phyloP scores from a whole-genome alignment of 192 early-diverging fungal species.

The Spizellomyces punctatus region DNA sequence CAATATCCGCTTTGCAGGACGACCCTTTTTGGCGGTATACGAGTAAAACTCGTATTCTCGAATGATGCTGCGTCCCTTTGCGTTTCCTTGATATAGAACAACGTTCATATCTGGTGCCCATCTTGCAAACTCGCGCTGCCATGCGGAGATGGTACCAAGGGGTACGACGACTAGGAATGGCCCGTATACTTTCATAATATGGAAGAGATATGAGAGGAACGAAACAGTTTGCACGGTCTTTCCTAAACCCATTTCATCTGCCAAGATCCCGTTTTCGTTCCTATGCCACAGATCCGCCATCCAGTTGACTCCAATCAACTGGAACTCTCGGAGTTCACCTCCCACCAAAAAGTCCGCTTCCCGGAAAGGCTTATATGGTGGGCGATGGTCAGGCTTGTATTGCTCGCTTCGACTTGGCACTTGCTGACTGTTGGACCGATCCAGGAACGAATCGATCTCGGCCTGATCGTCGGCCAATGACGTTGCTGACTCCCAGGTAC shows the following conservation, averaged over 20 bases:
- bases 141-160: constrained; percentile 89
- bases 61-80: constrained; percentile 77
- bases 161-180: constrained; percentile 97
- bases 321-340: constrained; percentile 93
- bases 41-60: constrained; percentile 94
- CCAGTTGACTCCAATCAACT: constrained; percentile 95
- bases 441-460: constrained; percentile 84
- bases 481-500: constrained; percentile 87
- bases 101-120: constrained; percentile 97
- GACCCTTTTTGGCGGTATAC: constrained; percentile 26
- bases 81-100: constrained; percentile 87
- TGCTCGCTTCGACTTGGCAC: constrained; percentile 73
- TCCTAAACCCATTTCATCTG: constrained; percentile 89
- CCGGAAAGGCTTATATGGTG: constrained; percentile 74
- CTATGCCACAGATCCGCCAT: constrained; percentile 93
- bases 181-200: constrained; percentile 81
- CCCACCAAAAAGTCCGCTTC: constrained; percentile 80
- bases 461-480: constrained; percentile 68
- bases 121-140: constrained; percentile 92
- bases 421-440: constrained; percentile 69
- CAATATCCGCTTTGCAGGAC: constrained; percentile 41
- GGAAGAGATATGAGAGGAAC: constrained; percentile 87
- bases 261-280: constrained; percentile 95
- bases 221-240: constrained; percentile 98
- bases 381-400: constrained; percentile 59